Evolutionary conservation across 2,329 filamentous ascomycete genomes (phyloP).

Genomic region (Arachnomyces sp.): DNA sequence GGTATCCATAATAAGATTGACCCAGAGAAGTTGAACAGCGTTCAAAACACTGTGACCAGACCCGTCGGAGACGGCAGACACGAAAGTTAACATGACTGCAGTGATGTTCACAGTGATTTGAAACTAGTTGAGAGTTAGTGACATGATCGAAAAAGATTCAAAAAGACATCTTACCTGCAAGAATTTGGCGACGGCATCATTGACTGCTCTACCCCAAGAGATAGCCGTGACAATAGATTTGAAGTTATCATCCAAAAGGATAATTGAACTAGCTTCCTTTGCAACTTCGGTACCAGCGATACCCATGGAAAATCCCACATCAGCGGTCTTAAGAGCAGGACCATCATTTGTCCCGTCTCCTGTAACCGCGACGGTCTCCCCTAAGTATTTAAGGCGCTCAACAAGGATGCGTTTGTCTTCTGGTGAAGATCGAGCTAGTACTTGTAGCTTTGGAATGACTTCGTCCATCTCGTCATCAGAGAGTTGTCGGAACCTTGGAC

Average conservation of each 20-base stretch:
- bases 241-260: conserved; percentile 62
- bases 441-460: conserved; percentile 53
- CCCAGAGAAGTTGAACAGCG: conserved; percentile 89
- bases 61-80: conserved; percentile 68
- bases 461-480: conserved; percentile 52
- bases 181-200: conserved; percentile 62
- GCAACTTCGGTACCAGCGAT: conserved; percentile 60
- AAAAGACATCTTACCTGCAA: conserved; percentile 37
- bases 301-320: conserved; percentile 63
- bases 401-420: conserved; percentile 62
- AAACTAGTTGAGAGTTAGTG: conserved; percentile 47
- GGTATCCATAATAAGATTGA: conserved; percentile 96
- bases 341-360: conserved; percentile 63
- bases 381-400: conserved; percentile 52
- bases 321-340: conserved; percentile 57
- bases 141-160: conserved; percentile 52
- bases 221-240: conserved; percentile 58
- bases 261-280: conserved; percentile 62
- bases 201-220: conserved; percentile 62
- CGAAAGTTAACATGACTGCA: conserved; percentile 77
- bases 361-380: conserved; percentile 56
- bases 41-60: conserved; percentile 69
- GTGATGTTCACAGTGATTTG: conserved; percentile 81
- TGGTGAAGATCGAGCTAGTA: conserved; percentile 58
- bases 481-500: conserved; percentile 58